A percentile compares a stretch with the other conserved stretches of the same genome.
These are phyloP conservation scores for Clitocybe nebularis DNA, from an alignment of 1,284 basidiomycete genomes.

Conservation along the genomic window DNA sequence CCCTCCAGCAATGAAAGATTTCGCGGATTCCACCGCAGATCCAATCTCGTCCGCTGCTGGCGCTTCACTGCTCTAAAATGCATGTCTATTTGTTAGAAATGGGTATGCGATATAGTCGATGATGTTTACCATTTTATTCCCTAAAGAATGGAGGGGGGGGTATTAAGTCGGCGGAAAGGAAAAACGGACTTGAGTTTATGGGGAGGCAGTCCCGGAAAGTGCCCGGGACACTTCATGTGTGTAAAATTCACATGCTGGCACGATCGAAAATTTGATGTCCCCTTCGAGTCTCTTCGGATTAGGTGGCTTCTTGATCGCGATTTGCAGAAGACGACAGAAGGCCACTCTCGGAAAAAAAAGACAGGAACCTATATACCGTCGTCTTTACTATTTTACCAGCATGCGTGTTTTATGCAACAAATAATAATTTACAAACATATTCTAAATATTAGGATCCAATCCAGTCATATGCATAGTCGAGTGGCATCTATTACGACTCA, in stretches of 20 bases:
- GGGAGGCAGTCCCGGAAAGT: background rate
- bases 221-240: background rate
- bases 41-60: constrained; percentile 27
- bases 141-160: background rate
- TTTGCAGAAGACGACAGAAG: too few species aligned
- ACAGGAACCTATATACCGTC: too few species aligned
- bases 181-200: too few species aligned
- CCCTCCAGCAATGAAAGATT: constrained; percentile 89
- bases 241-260: constrained; percentile 3
- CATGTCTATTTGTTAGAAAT: background rate
- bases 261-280: too few species aligned
- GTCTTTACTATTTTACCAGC: too few species aligned
- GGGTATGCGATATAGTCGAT: background rate
- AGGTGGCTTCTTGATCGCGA: too few species aligned
- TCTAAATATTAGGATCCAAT: too few species aligned
- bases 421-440: too few species aligned
- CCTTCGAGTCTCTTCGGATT: too few species aligned
- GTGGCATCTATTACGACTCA: constrained; percentile 24
- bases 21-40: constrained; percentile 59
- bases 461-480: background rate
- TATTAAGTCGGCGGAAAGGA: background rate
- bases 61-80: constrained; percentile 24
- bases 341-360: too few species aligned
- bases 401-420: too few species aligned
- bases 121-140: constrained; percentile 1